Evolutionary conservation across 2,329 filamentous ascomycete genomes (phyloP), one percentile per base, ranked within the genome.

Genomic region (Lasiodiplodia gonubiensis): DNA sequence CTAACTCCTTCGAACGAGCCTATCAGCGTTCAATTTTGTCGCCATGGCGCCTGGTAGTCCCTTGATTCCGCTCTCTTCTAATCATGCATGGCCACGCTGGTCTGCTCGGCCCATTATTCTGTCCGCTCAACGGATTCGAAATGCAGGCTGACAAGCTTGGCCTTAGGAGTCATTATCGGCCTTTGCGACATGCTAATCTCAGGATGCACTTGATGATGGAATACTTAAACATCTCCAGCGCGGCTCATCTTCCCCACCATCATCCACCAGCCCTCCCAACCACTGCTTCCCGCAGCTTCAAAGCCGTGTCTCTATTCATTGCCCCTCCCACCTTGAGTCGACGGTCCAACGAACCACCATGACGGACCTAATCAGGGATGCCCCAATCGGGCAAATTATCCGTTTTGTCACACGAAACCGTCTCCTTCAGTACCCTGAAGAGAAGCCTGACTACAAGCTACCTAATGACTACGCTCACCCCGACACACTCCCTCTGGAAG

Each of bases 391-490:
- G 71, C 86, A 89, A 71, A 70, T 88, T 59, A 81, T 89, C 70
- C 83, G 88, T 71, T 85, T 80, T 71, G 60, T 84, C 65, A 86
- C 86, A 2, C 76, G 77, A 37, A 87, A 87, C 72, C 81, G 77
- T 51, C 73, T 85, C 52, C 79, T 90, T 14, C 81, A 83, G 68
- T 89, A 89, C 68, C 86, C 87, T 18, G 88, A 89, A 78, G 88
- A 90, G 70, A 79, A 79, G 68, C 71, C 83, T 25, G 86, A 80
- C 70, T 90, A 89, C 70, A 72, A 83, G 67, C 78, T 85, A 4
- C 87, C 86, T 2, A 69, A 70, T 55, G 71, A 72, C 35, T 85
- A 85, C 69, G 75, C 72, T 8, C 70, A 74, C 1, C 70, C 73
- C 4, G 59, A 66, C 2, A 18, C 14, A 1, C 39, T 67, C 8